These are phyloP conservation scores for Kluyveromyces starmeri DNA, from an alignment of 805 yeast genomes.

Conservation along the genomic window DNA sequence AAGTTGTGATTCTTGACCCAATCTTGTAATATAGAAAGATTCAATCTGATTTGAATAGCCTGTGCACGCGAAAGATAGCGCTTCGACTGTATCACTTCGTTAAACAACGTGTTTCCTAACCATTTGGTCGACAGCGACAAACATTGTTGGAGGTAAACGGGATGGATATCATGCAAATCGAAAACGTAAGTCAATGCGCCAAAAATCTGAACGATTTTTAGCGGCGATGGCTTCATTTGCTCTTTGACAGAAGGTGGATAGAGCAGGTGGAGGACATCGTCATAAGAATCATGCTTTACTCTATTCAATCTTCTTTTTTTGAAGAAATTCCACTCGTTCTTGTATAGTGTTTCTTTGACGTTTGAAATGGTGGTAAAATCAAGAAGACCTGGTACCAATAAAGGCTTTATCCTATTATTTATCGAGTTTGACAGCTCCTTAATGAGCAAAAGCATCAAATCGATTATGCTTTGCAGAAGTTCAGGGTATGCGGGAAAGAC, in stretches of 20 bases:
- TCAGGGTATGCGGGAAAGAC: constrained; percentile 48
- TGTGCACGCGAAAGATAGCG: constrained; percentile 69
- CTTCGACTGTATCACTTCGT: constrained; percentile 53
- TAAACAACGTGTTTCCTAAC: constrained; percentile 65
- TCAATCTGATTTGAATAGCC: constrained; percentile 85
- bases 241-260: constrained; percentile 79
- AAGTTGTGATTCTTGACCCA: constrained; percentile 61
- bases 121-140: constrained; percentile 71
- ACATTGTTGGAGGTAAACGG: constrained; percentile 68
- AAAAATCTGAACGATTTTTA: constrained; percentile 72
- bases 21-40: constrained; percentile 80
- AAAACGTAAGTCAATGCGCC: constrained; percentile 84
- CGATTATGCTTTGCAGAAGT: constrained; percentile 49
- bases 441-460: constrained; percentile 48
- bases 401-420: constrained; percentile 45
- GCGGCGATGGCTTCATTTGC: constrained; percentile 82
- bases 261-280: constrained; percentile 64
- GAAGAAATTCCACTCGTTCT: constrained; percentile 60
- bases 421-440: constrained; percentile 61
- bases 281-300: constrained; percentile 37
- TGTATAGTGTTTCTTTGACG: constrained; percentile 64
- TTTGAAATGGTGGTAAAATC: constrained; percentile 81
- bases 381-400: constrained; percentile 59
- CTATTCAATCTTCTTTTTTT: constrained; percentile 30
- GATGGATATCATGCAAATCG: constrained; percentile 72